A percentile compares a stretch with the other conserved stretches of the same genome.
Evolutionary conservation across 2,329 filamentous ascomycete genomes (phyloP).

Genomic region (Fusarium sacchari): DNA sequence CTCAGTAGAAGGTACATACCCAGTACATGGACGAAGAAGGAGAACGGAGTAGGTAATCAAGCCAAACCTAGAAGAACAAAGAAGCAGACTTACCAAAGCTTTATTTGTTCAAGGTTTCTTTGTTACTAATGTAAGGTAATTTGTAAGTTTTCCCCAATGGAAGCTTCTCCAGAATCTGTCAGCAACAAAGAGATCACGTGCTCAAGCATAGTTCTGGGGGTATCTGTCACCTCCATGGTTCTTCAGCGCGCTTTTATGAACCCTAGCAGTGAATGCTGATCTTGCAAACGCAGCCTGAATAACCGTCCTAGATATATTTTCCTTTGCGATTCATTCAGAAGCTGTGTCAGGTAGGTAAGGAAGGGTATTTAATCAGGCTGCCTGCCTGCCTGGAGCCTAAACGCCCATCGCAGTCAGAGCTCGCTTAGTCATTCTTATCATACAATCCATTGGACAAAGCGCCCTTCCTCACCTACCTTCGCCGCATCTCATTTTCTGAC

Average conservation of each 20-base stretch:
- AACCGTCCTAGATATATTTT: background rate
- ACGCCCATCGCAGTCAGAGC: background rate
- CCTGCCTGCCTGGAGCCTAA: background rate
- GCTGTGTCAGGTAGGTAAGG: background rate
- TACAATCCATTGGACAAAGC: conserved; percentile 18
- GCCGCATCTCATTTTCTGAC: conserved; percentile 30
- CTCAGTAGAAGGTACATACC: background rate
- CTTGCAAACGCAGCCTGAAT: background rate
- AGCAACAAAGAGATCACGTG: background rate
- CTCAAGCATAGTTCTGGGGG: background rate
- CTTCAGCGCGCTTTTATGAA: background rate
- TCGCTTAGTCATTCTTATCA: conserved; percentile 29
- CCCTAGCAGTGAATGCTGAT: background rate
- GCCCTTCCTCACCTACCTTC: conserved; percentile 18
- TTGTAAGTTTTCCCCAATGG: background rate
- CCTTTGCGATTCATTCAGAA: background rate
- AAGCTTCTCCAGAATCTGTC: background rate
- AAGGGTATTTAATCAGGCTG: background rate
- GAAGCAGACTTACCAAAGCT: background rate
- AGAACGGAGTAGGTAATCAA: background rate
- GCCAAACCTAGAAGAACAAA: background rate
- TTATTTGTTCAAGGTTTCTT: background rate
- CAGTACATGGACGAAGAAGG: background rate
- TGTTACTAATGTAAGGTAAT: background rate
- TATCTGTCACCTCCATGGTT: background rate